A percentile compares a stretch with the other conserved stretches of the same genome.
phyloP scores from a whole-genome alignment of 1,284 basidiomycete species.

The Wallemia mellicola region DNA sequence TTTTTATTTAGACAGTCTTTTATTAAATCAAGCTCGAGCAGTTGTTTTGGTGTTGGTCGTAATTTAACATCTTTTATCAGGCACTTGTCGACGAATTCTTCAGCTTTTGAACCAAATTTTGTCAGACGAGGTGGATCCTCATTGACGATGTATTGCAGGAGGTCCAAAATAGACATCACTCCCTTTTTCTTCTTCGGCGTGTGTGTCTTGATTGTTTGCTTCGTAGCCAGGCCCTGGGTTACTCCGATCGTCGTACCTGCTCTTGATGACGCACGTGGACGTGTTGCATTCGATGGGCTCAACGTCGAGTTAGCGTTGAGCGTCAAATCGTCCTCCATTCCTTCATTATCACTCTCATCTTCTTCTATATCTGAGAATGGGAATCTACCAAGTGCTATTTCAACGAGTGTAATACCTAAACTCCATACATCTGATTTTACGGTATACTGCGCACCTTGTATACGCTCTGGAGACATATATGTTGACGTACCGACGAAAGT shows the following conservation, averaged over 20 bases:
- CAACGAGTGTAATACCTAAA: constrained; percentile 74
- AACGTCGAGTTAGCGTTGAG: not conserved
- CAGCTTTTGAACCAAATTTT: constrained; percentile 23
- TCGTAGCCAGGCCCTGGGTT: constrained; percentile 9
- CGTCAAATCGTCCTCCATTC: not conserved
- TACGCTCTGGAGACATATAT: constrained; percentile 99
- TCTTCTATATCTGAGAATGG: constrained; percentile 38
- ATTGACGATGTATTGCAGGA: constrained; percentile 91
- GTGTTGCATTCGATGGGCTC: constrained; percentile 1
- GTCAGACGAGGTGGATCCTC: constrained; percentile 63
- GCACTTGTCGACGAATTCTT: constrained; percentile 8
- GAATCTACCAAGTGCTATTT: constrained; percentile 74
- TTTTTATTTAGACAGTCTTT: not conserved
- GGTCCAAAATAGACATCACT: constrained; percentile 85
- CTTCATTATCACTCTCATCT: constrained; percentile 18
- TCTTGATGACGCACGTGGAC: not conserved
- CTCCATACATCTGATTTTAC: constrained; percentile 98
- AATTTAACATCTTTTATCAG: constrained; percentile 5
- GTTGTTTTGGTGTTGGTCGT: constrained; percentile 5
- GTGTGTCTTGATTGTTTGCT: constrained; percentile 16
- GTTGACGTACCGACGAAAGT: constrained; percentile 96
- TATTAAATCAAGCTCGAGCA: not conserved
- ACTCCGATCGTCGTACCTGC: constrained; percentile 1
- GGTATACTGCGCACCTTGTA: constrained; percentile 88
- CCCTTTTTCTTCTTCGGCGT: constrained; percentile 32